Percentiles rank a stretch among this genome's conserved stretches.
Conservation (phyloP, 768 basidiomycete species). For the Macrolepiota fuliginosa region DNA sequence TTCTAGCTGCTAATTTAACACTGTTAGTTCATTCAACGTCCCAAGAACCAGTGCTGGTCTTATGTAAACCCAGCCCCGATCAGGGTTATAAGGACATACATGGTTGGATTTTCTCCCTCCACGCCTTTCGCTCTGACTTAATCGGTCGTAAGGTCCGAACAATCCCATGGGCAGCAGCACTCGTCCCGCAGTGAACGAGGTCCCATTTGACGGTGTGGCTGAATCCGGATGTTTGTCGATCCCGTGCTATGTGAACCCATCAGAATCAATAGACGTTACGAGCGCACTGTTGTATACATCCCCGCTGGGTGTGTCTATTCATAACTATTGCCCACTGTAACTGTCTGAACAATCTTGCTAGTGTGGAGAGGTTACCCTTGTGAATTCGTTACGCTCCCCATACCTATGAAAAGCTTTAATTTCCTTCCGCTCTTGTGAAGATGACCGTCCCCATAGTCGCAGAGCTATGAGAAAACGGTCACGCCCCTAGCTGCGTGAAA, state of each 20-base stretch:
- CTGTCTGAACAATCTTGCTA: conserved; percentile 17
- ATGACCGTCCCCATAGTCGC: neutral
- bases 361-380: conserved; percentile 35
- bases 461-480: neutral
- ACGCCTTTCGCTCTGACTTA: neutral
- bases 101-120: conserved; percentile 24
- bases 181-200: conserved; percentile 20
- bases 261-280: conserved; percentile 43
- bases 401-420: conserved; percentile 31
- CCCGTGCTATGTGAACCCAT: neutral
- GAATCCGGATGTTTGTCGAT: conserved; percentile 58
- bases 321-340: neutral
- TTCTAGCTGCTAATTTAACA: conserved; percentile 7
- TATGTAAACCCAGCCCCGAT: conserved; percentile 63
- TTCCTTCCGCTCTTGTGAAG: conserved; percentile 20
- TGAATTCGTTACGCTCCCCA: conserved; percentile 52
- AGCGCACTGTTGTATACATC: conserved; percentile 45
- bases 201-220: conserved; percentile 41
- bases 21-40: neutral
- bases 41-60: conserved; percentile 58
- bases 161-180: conserved; percentile 50
- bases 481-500: no score
- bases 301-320: conserved; percentile 43
- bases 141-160: conserved; percentile 42
- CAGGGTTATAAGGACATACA: conserved; percentile 34